Percentiles rank a stretch among this genome's conserved stretches.
phyloP scores from a whole-genome alignment of 2,329 filamentous ascomycete genomes.

The Colletotrichum cuscutae region DNA sequence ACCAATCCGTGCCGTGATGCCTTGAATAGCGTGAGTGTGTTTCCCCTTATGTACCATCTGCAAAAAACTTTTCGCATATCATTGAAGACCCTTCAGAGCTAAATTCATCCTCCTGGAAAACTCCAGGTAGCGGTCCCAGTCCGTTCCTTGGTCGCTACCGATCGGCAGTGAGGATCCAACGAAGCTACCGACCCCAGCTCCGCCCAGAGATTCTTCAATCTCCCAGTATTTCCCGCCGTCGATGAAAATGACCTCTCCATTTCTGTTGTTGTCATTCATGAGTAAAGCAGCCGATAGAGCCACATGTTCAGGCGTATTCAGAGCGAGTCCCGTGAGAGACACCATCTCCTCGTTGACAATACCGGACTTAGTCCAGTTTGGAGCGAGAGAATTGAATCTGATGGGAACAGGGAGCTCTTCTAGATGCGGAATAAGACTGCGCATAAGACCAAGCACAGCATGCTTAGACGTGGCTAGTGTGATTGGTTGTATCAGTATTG shows the following conservation, averaged over 20 bases:
- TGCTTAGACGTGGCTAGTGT: neutral
- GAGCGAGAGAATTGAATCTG: neutral
- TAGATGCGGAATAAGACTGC: neutral
- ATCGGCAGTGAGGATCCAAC: neutral
- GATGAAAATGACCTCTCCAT: neutral
- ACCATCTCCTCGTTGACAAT: neutral
- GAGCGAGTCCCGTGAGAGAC: neutral
- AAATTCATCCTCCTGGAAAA: neutral
- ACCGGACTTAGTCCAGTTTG: neutral
- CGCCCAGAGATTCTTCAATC: neutral
- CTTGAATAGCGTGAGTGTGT: no score
- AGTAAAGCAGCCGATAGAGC: neutral
- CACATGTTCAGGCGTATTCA: neutral
- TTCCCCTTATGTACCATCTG: no score
- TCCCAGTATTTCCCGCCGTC: neutral
- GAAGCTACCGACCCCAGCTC: neutral
- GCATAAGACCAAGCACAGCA: neutral
- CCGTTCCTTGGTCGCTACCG: neutral
- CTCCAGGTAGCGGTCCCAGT: neutral
- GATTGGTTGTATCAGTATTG: neutral
- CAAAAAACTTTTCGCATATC: neutral
- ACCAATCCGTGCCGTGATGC: no score
- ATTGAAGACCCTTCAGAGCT: neutral
- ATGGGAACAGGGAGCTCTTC: neutral
- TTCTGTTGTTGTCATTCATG: neutral